These are phyloP conservation scores for Russula dissimulans DNA, from an alignment of 768 basidiomycete species.

Conservation along the genomic window DNA sequence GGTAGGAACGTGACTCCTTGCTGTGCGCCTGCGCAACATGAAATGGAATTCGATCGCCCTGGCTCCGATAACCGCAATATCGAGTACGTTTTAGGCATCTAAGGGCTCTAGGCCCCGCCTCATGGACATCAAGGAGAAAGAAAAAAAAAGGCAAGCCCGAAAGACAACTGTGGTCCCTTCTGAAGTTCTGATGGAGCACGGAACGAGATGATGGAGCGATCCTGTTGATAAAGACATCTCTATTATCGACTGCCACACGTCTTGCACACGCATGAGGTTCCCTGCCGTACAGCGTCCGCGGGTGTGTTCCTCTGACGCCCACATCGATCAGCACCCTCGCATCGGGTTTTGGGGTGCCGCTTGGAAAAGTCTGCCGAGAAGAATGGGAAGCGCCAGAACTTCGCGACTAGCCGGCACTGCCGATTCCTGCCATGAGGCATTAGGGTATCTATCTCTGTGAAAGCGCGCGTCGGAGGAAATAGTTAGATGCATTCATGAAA, in stretches of 20 bases:
- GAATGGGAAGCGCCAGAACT: neutral
- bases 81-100: neutral
- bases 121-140: neutral
- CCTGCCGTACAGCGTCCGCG: neutral
- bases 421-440: slow-evolving; percentile 8
- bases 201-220: neutral
- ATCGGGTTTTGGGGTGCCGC: slow-evolving; percentile 14
- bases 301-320: slow-evolving; percentile 2
- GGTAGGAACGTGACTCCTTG: neutral
- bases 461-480: neutral
- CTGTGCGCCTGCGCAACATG: neutral
- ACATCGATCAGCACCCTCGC: slow-evolving; percentile 12
- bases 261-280: neutral
- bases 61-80: neutral
- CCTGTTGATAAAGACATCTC: slow-evolving; percentile 2
- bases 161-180: neutral
- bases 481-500: slow-evolving; percentile 1
- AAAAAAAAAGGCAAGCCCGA: neutral
- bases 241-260: neutral
- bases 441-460: neutral
- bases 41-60: neutral
- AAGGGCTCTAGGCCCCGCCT: slow-evolving; percentile 2
- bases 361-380: slow-evolving; percentile 12
- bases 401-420: slow-evolving; percentile 5
- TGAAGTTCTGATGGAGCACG: neutral